These are phyloP conservation scores for Groenewaldozyma tartarivorans DNA, from an alignment of 805 yeast genomes.

Conservation along the genomic window DNA sequence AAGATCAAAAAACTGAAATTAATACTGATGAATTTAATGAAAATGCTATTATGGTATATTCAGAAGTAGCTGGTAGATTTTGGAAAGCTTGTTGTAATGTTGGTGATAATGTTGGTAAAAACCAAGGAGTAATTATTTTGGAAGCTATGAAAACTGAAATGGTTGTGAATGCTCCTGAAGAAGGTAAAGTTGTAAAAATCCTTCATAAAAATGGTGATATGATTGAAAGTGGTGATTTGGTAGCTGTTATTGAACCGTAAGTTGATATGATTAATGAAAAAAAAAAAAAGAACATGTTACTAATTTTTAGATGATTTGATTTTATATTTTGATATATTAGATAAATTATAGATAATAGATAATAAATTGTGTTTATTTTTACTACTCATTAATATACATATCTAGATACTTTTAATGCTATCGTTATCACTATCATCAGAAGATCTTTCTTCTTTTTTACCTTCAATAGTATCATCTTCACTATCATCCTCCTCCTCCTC, in stretches of 20 bases:
- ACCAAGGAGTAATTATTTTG: constrained; percentile 77
- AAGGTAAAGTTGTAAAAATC: constrained; percentile 27
- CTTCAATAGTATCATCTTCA: constrained; percentile 1
- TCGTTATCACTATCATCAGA: not conserved
- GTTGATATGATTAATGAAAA: constrained; percentile 2
- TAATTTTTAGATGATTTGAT: not conserved
- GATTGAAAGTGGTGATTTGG: constrained; percentile 94
- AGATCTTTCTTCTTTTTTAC: not conserved
- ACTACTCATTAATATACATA: not conserved
- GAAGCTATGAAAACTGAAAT: constrained; percentile 99
- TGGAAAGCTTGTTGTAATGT: constrained; percentile 84
- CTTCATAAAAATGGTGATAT: constrained; percentile 83
- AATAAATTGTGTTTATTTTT: not conserved
- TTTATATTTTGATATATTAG: not conserved
- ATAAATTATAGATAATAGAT: not conserved
- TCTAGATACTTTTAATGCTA: not conserved
- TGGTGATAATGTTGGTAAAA: constrained; percentile 64
- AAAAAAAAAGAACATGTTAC: not conserved
- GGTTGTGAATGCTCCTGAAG: constrained; percentile 61
- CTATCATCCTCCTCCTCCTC: constrained; percentile 13
- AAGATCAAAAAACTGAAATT: constrained; percentile 28
- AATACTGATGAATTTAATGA: constrained; percentile 58
- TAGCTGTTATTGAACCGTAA: constrained; percentile 58
- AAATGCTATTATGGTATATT: constrained; percentile 73
- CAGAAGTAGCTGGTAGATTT: constrained; percentile 91